Evolutionary conservation across 73 alveolate species (phyloP).

Genomic region (Paramecium octaurelia): DNA sequence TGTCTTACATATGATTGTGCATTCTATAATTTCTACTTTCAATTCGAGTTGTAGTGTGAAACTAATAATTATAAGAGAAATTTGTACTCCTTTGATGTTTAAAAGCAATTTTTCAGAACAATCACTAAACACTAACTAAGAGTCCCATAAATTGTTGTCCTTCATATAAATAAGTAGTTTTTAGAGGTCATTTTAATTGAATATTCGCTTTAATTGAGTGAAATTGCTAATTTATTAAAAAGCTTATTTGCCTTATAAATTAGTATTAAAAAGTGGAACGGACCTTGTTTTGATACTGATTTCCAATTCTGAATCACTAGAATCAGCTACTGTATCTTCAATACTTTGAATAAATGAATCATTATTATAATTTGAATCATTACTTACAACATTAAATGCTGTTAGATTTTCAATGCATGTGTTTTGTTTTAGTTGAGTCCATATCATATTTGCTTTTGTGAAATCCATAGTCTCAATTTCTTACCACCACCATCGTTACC

Average conservation of each 20-base stretch:
- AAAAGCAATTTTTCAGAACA: background rate
- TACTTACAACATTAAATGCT: background rate
- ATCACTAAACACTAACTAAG: constrained; percentile 11
- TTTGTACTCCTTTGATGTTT: constrained; percentile 41
- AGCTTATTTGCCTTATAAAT: background rate
- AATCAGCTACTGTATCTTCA: constrained; percentile 30
- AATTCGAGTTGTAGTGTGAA: background rate
- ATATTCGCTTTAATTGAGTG: background rate
- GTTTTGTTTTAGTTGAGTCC: constrained; percentile 52
- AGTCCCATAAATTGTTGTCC: background rate
- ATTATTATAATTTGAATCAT: constrained; percentile 10
- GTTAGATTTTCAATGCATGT: background rate
- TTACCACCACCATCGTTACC: constrained; percentile 86
- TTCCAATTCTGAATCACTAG: constrained; percentile 56
- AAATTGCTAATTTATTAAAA: background rate
- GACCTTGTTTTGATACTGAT: background rate
- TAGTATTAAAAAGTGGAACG: background rate
- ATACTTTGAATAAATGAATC: background rate
- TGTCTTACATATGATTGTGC: constrained; percentile 75
- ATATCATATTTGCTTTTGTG: background rate
- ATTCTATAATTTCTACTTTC: constrained; percentile 24
- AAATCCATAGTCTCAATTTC: constrained; percentile 58
- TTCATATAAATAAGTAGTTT: background rate
- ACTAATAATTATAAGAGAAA: background rate
- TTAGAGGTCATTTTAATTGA: background rate